Percentiles rank a stretch among this genome's conserved stretches.
These are phyloP conservation scores for Ophiocordyceps camponoti-floridani DNA, from an alignment of 2,329 filamentous ascomycete genomes.

Conservation along the genomic window DNA sequence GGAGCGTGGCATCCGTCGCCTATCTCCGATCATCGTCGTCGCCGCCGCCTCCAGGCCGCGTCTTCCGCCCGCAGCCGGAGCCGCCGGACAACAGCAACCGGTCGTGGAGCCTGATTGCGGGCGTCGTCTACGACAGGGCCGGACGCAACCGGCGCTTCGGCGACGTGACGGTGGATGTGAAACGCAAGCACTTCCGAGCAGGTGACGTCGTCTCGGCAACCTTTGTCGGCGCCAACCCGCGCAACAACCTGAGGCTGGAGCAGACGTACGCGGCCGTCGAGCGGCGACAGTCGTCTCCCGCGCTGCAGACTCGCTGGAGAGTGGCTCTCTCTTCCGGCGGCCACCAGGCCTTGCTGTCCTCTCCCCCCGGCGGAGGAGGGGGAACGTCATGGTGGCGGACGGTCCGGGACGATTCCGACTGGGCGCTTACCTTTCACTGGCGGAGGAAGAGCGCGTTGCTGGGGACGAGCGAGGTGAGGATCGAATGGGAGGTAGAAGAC, in stretches of 20 bases:
- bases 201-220: constrained; percentile 45
- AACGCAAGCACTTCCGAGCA: constrained; percentile 25
- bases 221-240: constrained; percentile 75
- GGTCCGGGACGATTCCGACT: constrained; percentile 63
- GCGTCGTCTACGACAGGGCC: constrained; percentile 55
- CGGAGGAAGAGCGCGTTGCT: constrained; percentile 49
- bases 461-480: constrained; percentile 56
- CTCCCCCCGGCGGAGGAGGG: neutral
- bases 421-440: constrained; percentile 70
- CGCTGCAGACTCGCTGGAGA: neutral
- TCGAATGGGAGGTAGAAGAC: constrained; percentile 63
- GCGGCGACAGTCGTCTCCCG: constrained; percentile 5
- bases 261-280: constrained; percentile 65
- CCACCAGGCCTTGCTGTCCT: constrained; percentile 1
- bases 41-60: neutral
- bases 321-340: neutral
- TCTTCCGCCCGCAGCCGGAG: constrained; percentile 20
- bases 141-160: constrained; percentile 53
- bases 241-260: constrained; percentile 68
- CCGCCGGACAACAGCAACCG: constrained; percentile 65
- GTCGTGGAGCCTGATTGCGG: constrained; percentile 61
- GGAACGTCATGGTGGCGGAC: constrained; percentile 33
- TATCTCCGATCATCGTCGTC: constrained; percentile 32
- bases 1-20: constrained; percentile 51
- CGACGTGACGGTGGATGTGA: constrained; percentile 36